Conservation (phyloP, 2,329 filamentous ascomycete genomes). For the Furcasterigmium sp. region DNA sequence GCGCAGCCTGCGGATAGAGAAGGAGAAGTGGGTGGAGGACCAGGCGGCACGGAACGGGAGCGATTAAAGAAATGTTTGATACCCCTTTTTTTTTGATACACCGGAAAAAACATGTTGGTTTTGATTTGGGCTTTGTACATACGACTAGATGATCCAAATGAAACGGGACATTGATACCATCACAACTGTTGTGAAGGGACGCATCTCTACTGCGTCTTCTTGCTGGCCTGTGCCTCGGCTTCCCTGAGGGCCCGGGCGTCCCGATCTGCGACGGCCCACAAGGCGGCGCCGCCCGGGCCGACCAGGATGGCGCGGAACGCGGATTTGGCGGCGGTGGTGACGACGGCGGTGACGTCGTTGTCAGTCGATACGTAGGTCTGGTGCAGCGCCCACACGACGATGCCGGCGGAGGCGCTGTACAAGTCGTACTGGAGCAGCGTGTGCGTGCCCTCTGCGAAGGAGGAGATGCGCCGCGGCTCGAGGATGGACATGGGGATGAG, state of each 20-base stretch:
- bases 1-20: slow-evolving; percentile 8
- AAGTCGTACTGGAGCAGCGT: slow-evolving; percentile 17
- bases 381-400: slow-evolving; percentile 8
- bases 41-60: neutral
- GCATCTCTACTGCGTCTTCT: slow-evolving; percentile 1
- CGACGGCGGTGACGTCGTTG: neutral
- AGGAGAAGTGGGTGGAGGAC: slow-evolving; percentile 8
- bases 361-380: slow-evolving; percentile 7
- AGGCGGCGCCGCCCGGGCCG: slow-evolving; percentile 12
- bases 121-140: neutral
- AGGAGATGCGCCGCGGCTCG: neutral
- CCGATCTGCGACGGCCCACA: slow-evolving; percentile 14
- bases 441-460: slow-evolving; percentile 7
- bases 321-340: slow-evolving; percentile 4
- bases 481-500: slow-evolving; percentile 10
- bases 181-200: neutral
- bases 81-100: too few relatives aligned
- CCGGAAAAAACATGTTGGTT: too few relatives aligned
- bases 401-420: slow-evolving; percentile 10
- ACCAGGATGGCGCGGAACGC: slow-evolving; percentile 6
- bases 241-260: slow-evolving; percentile 5
- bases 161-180: neutral
- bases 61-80: too few relatives aligned
- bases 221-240: neutral
- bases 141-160: neutral